Base-by-base conservation (phyloP, 768 basidiomycete species). In the Suillus subluteus region DNA sequence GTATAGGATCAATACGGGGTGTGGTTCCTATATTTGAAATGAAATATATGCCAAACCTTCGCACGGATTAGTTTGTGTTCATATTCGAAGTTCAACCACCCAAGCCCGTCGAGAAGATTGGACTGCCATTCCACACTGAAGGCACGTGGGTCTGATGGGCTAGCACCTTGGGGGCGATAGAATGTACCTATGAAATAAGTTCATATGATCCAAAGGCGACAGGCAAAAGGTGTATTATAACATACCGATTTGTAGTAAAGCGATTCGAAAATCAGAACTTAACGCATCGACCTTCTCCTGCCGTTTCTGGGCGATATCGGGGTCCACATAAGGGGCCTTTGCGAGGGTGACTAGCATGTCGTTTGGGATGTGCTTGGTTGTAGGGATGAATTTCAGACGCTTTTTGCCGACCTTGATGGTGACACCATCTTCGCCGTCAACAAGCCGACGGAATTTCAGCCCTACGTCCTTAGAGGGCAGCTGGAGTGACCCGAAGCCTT, bases 111-210 rank as follows among this genome's bases (percentile, higher is more conserved):
- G 48, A 77, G 74, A 66, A 86, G 88, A 50, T 86, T 79, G 48
- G 82, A 76, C 64, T 90, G 85, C 84, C 87, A 92, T 76, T 94
- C 93, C 5, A 88, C 78, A 0, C 91, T 93, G 73, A 91, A 94
- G 3, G 82, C 79, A 11, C 87, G 84, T 21, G 82, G 75, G 21
- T 71, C 70, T 54, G 76, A 76, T 9, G 72, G 77, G 9, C 68
- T 35, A 32, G 75, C 71, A 48, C 40, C 58, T n/a, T 23, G 35
- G 2, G 76, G 70, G 15, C 70, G 73, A 65, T 79, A 79, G 41
- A 76, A 79, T 7, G 62, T 68, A 12, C 76, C 76, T 77, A 32
- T 40, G 30, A 16, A 32, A 37, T 18, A 32, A 13, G 26, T 61
- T 56, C 43, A 59, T 52, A 30, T 11, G 37, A 68, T 23, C 43